A percentile compares a stretch with the other conserved stretches of the same genome.
phyloP scores from a whole-genome alignment of 352 stramenopile genomes.

The Phytopythium delawarense region DNA sequence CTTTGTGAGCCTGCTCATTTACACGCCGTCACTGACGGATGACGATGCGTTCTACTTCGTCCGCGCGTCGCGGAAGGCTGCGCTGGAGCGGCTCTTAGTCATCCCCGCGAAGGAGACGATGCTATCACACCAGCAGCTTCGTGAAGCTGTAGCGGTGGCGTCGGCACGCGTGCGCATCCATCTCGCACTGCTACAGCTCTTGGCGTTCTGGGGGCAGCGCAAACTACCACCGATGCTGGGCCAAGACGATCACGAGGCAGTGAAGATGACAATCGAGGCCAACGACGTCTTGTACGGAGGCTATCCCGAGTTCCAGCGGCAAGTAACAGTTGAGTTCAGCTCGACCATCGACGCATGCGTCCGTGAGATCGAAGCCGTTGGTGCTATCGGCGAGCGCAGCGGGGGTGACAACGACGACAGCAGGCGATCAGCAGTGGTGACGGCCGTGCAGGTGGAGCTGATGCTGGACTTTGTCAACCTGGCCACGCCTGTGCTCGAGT shows the following conservation, averaged over 20 bases:
- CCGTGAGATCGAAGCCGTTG: constrained; percentile 41
- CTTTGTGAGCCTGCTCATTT: constrained; percentile 67
- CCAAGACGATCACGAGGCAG: constrained; percentile 8
- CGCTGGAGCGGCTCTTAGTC: constrained; percentile 51
- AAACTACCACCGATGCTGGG: constrained; percentile 18
- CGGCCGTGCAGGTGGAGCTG: constrained; percentile 34
- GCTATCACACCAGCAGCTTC: constrained; percentile 8
- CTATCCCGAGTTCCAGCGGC: constrained; percentile 40
- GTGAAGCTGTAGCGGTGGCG: constrained; percentile 4
- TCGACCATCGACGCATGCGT: constrained; percentile 45
- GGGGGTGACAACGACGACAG: neutral
- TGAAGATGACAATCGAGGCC: constrained; percentile 39
- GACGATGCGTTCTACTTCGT: constrained; percentile 88
- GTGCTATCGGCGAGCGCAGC: constrained; percentile 1
- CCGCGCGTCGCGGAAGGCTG: constrained; percentile 61
- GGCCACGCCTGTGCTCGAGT: constrained; percentile 29
- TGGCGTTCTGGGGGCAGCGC: constrained; percentile 54
- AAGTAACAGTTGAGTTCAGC: constrained; percentile 47
- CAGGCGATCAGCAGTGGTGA: neutral
- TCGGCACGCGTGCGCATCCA: constrained; percentile 32
- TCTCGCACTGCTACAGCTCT: constrained; percentile 48
- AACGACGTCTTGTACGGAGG: constrained; percentile 86
- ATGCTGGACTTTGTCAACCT: constrained; percentile 67
- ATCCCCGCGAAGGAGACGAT: neutral
- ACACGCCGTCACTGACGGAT: constrained; percentile 70